phyloP scores from a whole-genome alignment of 768 basidiomycete genomes.

The Leccinellum luteum region DNA sequence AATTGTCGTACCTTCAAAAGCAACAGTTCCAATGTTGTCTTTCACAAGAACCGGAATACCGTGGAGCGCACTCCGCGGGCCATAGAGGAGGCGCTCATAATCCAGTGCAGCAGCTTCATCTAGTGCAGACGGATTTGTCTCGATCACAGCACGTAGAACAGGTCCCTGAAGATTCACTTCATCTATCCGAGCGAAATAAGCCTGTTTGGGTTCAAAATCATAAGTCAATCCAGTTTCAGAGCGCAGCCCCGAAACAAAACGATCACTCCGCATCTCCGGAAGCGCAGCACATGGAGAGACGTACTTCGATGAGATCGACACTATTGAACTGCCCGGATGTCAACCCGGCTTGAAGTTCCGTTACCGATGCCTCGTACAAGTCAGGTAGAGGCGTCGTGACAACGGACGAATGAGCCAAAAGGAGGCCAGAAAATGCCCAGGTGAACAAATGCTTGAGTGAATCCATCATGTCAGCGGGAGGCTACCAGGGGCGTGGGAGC shows the following conservation, averaged over 20 bases:
- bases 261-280: background rate
- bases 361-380: slow-evolving; percentile 40
- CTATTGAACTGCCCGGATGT: slow-evolving; percentile 36
- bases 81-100: slow-evolving; percentile 27
- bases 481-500: background rate
- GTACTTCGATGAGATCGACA: slow-evolving; percentile 40
- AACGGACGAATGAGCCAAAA: slow-evolving; percentile 3
- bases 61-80: slow-evolving; percentile 34
- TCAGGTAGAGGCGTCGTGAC: slow-evolving; percentile 32
- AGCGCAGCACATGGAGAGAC: background rate
- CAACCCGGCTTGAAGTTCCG: slow-evolving; percentile 39
- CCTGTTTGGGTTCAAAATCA: slow-evolving; percentile 22
- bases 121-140: slow-evolving; percentile 40
- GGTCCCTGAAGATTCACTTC: slow-evolving; percentile 43
- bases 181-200: slow-evolving; percentile 41
- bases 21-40: slow-evolving; percentile 33
- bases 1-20: slow-evolving; percentile 23
- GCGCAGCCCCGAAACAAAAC: background rate
- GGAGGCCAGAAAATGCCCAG: slow-evolving; percentile 5
- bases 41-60: slow-evolving; percentile 40
- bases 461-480: background rate
- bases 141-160: slow-evolving; percentile 37
- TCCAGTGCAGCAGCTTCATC: slow-evolving; percentile 35
- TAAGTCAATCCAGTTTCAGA: background rate
- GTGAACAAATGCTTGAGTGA: slow-evolving; percentile 5